Conservation (phyloP, 2,329 filamentous ascomycete species). For the Botrytis deweyae region DNA sequence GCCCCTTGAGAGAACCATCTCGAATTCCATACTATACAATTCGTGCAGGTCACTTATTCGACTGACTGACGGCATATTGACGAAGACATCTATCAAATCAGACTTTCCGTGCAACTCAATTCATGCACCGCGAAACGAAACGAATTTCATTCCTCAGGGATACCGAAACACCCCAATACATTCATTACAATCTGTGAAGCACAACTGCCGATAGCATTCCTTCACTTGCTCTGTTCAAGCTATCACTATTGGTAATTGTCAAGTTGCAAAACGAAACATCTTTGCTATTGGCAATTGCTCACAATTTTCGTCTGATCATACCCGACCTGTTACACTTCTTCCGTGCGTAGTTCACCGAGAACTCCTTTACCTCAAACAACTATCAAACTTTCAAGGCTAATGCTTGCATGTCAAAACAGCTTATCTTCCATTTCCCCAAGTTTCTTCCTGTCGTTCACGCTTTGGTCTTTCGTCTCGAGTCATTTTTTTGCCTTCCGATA, state of each 20-base stretch:
- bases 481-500: background rate
- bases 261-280: constrained; percentile 11
- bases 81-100: background rate
- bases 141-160: constrained; percentile 18
- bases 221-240: background rate
- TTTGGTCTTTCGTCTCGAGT: background rate
- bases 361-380: constrained; percentile 3
- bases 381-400: constrained; percentile 18
- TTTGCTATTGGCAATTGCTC: constrained; percentile 5
- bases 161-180: constrained; percentile 12
- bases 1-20: background rate
- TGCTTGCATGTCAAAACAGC: constrained; percentile 19
- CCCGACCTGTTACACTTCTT: constrained; percentile 7
- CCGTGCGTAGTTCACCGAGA: constrained; percentile 20
- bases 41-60: constrained; percentile 20
- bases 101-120: constrained; percentile 9
- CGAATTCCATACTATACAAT: background rate
- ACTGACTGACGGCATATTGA: constrained; percentile 2
- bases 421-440: constrained; percentile 6
- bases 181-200: constrained; percentile 12
- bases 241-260: background rate
- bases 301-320: constrained; percentile 14
- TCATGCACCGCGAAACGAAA: constrained; percentile 17
- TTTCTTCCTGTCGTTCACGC: constrained; percentile 5
- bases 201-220: background rate